Evolutionary conservation across 2,329 filamentous ascomycete genomes (phyloP).

Genomic region (Magnaporthales sp.): DNA sequence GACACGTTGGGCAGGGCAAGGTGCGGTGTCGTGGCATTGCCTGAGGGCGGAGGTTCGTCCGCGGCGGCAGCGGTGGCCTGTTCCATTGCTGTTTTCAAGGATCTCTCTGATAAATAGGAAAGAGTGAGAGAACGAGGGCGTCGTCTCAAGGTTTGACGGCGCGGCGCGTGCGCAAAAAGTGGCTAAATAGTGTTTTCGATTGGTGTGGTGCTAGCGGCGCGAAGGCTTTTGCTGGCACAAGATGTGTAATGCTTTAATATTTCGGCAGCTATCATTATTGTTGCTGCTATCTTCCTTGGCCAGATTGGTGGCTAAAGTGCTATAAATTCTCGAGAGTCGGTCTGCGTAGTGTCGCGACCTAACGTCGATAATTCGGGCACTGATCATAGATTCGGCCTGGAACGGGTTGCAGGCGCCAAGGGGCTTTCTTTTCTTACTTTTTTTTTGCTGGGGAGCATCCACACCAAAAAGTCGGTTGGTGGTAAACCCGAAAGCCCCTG

Average conservation of each 20-base stretch:
- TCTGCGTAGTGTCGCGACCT: background rate
- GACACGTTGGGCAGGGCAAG: conserved; percentile 13
- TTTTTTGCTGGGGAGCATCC: background rate
- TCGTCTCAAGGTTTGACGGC: background rate
- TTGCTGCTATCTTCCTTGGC: background rate
- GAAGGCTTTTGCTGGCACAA: background rate
- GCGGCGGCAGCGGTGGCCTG: background rate
- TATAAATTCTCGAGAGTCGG: background rate
- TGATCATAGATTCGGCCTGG: background rate
- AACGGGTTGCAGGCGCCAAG: background rate
- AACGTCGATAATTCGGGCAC: background rate
- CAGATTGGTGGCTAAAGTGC: background rate
- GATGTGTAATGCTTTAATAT: background rate
- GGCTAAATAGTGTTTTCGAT: background rate
- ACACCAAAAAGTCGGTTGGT: background rate
- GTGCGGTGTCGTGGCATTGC: conserved; percentile 7
- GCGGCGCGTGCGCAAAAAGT: background rate
- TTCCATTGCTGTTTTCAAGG: background rate
- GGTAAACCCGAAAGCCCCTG: background rate
- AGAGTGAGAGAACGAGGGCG: background rate
- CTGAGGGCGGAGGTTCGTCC: conserved; percentile 12
- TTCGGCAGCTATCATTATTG: background rate
- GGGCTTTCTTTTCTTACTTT: background rate
- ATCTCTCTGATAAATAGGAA: background rate
- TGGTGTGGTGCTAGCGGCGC: background rate